Evolutionary conservation across 352 stramenopile genomes (phyloP).

Genomic region (Pythium volutum): DNA sequence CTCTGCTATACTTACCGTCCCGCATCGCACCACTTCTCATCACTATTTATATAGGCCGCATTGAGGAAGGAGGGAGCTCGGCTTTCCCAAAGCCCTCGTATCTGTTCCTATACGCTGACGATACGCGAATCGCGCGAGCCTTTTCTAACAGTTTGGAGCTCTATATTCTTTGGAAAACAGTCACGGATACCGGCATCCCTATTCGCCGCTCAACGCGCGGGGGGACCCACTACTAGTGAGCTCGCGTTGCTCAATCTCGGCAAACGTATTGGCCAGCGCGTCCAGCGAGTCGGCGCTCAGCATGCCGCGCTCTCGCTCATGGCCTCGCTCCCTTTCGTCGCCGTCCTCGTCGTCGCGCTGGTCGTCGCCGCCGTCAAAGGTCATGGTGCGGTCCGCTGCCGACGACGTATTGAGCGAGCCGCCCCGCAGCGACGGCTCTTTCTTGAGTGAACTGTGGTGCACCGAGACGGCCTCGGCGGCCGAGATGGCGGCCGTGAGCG

Average conservation of each 20-base stretch:
- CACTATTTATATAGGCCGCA: no score
- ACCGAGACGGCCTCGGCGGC: conserved; percentile 25
- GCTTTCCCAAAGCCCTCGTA: no score
- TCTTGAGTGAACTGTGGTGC: conserved; percentile 24
- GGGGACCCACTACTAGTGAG: no score
- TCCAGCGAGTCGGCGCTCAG: conserved; percentile 27
- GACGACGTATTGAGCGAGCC: background rate
- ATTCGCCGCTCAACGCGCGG: no score
- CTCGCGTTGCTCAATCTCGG: conserved; percentile 21
- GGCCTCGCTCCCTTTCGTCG: background rate
- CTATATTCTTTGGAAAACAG: no score
- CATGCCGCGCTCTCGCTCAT: background rate
- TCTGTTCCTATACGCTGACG: no score
- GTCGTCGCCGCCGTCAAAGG: background rate
- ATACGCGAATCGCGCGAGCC: no score
- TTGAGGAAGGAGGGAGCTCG: no score
- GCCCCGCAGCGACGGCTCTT: conserved; percentile 25
- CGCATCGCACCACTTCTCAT: no score
- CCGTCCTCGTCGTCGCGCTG: background rate
- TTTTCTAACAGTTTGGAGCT: no score
- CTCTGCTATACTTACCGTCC: no score
- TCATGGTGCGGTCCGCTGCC: background rate
- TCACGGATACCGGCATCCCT: no score
- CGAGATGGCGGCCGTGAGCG: conserved; percentile 26
- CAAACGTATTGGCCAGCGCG: conserved; percentile 23